Conservation (phyloP, 768 basidiomycete genomes). For the Mycena floridula region DNA sequence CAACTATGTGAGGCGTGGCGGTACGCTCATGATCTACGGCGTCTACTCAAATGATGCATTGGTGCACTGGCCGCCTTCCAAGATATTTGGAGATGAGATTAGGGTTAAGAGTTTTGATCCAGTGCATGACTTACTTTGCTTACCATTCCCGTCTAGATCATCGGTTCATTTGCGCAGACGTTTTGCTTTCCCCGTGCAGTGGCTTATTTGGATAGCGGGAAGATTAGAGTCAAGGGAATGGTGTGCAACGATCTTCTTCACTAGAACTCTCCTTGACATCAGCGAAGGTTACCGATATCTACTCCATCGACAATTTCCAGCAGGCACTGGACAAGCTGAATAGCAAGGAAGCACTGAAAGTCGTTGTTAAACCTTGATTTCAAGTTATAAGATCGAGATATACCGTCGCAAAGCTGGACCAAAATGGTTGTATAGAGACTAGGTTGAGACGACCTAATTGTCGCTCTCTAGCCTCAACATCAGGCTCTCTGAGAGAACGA, state of each 20-base stretch:
- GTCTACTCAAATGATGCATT: slow-evolving; percentile 68
- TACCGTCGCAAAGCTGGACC: too few species aligned
- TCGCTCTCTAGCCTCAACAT: too few species aligned
- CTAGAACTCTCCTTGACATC: neutral
- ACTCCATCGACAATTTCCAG: slow-evolving; percentile 53
- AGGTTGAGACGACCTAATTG: too few species aligned
- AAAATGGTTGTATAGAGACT: too few species aligned
- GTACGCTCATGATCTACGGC: slow-evolving; percentile 68
- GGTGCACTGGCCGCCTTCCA: slow-evolving; percentile 63
- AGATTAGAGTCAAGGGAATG: slow-evolving; percentile 56
- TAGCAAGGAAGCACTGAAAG: slow-evolving; percentile 46
- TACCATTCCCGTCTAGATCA: slow-evolving; percentile 33
- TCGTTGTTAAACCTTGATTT: slow-evolving; percentile 47
- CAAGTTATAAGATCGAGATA: too few species aligned
- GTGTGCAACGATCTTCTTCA: slow-evolving; percentile 14
- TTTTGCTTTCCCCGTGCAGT: slow-evolving; percentile 67
- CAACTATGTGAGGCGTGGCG: slow-evolving; percentile 68
- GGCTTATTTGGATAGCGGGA: slow-evolving; percentile 60
- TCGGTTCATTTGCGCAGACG: slow-evolving; percentile 65
- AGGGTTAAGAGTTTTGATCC: too few species aligned
- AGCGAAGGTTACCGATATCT: slow-evolving; percentile 47
- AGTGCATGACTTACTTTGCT: neutral
- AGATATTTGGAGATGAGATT: slow-evolving; percentile 68
- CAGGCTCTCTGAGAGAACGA: too few species aligned
- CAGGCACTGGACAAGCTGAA: slow-evolving; percentile 63